Evolutionary conservation across 2,329 filamentous ascomycete genomes (phyloP), one percentile per base, ranked within the genome.

Genomic region (Capronia coronata): DNA sequence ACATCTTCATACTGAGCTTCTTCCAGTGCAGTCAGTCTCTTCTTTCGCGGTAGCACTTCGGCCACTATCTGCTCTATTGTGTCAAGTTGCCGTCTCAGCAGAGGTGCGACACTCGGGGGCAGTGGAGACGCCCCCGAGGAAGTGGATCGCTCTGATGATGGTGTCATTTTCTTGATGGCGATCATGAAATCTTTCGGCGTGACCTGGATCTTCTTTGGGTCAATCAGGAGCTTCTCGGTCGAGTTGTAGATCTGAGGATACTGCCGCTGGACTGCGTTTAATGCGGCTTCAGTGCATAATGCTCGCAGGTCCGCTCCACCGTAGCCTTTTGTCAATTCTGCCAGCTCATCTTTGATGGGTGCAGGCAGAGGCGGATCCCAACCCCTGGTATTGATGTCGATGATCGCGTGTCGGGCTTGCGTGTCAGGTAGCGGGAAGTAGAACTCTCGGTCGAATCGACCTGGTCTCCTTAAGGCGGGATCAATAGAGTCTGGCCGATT

Each of bases 401-500:
- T 77, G 61, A 98, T 98, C 3, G 87, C 78, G 56, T 86, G 84
- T 54, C 93, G 82, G 18, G 82, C 89, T 32, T 86, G 80, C 2
- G 83, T 75, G 59, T 91, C 87, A 0, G 93, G 93, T 25, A 98
- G 74, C 1, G 93, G 90, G 64, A 98, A 98, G 71, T 97, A 97
- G 62, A 98, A 98, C 67, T 98, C 94, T 66, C 93, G 78, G 65
- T 98, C 93, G 63, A 98, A 98, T 44, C 93, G 85, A 37, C 93
- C 94, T 16, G 93, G 91, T 43, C 91, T 83, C 53, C 93, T 84
- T 51, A 98, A 76, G n/a, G 91, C 91, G 59, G 91, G 91, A 66
- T 98, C 91, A 54, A 98, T 90, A 45, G 93, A 94, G 67, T 97
- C 91, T 0, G 93, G 91, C 57, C 91, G 82, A 66, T 98, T 98